These are phyloP conservation scores for Paragyromitra xinjiangensis DNA, from an alignment of 495 filamentous ascomycete species.

Conservation along the genomic window DNA sequence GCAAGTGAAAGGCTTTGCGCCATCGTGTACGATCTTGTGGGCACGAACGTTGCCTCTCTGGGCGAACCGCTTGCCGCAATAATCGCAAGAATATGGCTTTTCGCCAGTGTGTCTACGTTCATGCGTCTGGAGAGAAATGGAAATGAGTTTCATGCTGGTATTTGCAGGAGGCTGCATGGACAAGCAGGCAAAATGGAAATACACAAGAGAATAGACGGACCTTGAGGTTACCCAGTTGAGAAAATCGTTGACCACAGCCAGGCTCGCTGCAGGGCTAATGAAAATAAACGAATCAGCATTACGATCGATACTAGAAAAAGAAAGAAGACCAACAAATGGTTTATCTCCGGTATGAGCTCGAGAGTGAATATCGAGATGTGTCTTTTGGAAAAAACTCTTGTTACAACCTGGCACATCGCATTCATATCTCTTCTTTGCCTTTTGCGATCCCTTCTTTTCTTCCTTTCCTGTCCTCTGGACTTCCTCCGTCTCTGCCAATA, in stretches of 20 bases:
- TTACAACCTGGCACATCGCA: conserved; percentile 79
- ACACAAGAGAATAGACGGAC: conserved; percentile 61
- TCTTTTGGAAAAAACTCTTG: conserved; percentile 90
- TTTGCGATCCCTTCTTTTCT: conserved; percentile 58
- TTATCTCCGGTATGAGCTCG: conserved; percentile 90
- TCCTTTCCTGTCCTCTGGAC: conserved; percentile 44
- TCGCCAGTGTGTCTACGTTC: conserved; percentile 86
- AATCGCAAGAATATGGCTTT: conserved; percentile 82
- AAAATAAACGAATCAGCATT: conserved; percentile 31
- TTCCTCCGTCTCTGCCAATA: conserved; percentile 50
- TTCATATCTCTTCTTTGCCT: conserved; percentile 71
- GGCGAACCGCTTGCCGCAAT: conserved; percentile 82
- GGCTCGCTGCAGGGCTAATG: conserved; percentile 75
- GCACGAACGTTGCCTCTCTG: conserved; percentile 88
- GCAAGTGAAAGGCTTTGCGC: conserved; percentile 81
- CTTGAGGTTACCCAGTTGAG: conserved; percentile 88
- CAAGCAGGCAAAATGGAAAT: conserved; percentile 1
- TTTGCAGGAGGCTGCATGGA: background rate
- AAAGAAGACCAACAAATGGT: conserved; percentile 72
- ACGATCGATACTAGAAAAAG: conserved; percentile 30
- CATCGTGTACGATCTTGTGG: conserved; percentile 81
- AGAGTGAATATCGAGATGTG: conserved; percentile 89
- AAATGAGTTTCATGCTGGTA: conserved; percentile 43
- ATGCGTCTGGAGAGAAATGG: conserved; percentile 70
- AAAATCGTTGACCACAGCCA: conserved; percentile 81